Base-by-base conservation (phyloP, 2,329 filamentous ascomycete species). In the Elsinoe batatas region DNA sequence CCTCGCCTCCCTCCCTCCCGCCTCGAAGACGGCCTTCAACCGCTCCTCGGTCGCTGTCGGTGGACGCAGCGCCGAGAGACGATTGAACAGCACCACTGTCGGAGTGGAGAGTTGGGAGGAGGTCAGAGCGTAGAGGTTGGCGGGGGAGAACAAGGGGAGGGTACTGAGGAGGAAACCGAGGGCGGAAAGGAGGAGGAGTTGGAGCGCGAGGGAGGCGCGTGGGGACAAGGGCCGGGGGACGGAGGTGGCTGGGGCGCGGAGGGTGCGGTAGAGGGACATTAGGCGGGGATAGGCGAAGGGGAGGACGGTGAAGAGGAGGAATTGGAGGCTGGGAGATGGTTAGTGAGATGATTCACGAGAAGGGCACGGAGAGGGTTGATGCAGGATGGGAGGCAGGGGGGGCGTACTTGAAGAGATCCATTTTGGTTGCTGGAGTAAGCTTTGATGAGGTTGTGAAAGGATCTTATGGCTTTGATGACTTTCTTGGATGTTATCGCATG, bases 71-170 rank as follows among this genome's bases (percentile, higher is more conserved):
- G 76, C 69, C 3, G 77, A 71, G 8, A 97, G 78, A 13, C 91
- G 87, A 58, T 79, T 82, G 70, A 95, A 93, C 58, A 97, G 78
- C 33, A 94, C 84, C 65, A 91, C 87, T 40, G 81, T 84, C n/a
- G 89, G 84, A 40, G 87, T 91, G 64, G 90, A 87, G 15, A 97
- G 81, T 33, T 91, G 87, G 51, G 88, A 93, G 56, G 83, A 77
- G 1, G 91, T 96, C 15, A 76, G 70, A 30, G 70, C 66, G 76
- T 97, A 95, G 69, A 97, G 75, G 72, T 96, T 96, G 67, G 88
- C 83, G 3, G 87, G 85, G 5, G 80, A 75, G 65, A 89, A 83
- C 57, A 72, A 61, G 0, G 88, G 84, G 0, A 91, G 72, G 13
- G 85, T 83, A 57, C 81, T 78, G 57, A 83, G 64, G 53, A 87